phyloP scores from a whole-genome alignment of 192 early-diverging fungal genomes.

The Powellomyces hirtus region DNA sequence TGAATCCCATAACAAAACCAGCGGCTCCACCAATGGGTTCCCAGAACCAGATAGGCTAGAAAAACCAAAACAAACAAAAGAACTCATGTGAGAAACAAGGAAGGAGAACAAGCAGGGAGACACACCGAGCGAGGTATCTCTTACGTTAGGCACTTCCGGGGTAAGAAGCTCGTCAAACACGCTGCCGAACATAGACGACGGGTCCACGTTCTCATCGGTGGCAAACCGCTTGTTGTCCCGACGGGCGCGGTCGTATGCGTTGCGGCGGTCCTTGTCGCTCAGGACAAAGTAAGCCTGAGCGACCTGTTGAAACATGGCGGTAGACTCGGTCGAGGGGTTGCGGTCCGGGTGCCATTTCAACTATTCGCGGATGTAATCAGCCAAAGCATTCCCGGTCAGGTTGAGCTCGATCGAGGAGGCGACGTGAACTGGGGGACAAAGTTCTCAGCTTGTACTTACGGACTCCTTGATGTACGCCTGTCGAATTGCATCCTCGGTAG shows the following conservation, averaged over 20 bases:
- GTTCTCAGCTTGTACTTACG: no score
- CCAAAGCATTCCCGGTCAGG: no score
- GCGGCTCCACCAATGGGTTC: constrained; percentile 65
- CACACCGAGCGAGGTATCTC: background rate
- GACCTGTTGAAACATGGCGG: constrained; percentile 65
- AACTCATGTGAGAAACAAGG: background rate
- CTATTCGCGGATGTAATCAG: constrained; percentile 38
- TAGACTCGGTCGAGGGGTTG: constrained; percentile 52
- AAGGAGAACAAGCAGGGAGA: background rate
- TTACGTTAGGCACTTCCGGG: constrained; percentile 52
- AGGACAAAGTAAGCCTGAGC: constrained; percentile 81
- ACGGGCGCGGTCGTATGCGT: constrained; percentile 33
- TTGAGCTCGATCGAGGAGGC: no score
- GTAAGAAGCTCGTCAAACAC: constrained; percentile 83
- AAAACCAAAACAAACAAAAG: constrained; percentile 24
- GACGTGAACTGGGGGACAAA: no score
- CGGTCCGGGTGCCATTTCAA: constrained; percentile 54
- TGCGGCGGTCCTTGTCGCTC: constrained; percentile 43
- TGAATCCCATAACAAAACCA: constrained; percentile 70
- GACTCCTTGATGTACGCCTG: constrained; percentile 79
- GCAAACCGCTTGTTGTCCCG: constrained; percentile 6
- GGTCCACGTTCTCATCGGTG: constrained; percentile 41
- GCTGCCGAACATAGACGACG: constrained; percentile 67
- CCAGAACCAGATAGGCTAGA: constrained; percentile 59
- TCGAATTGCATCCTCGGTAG: constrained; percentile 67